Base-by-base conservation (phyloP, 805 yeast genomes). In the Wickerhamomyces alni region DNA sequence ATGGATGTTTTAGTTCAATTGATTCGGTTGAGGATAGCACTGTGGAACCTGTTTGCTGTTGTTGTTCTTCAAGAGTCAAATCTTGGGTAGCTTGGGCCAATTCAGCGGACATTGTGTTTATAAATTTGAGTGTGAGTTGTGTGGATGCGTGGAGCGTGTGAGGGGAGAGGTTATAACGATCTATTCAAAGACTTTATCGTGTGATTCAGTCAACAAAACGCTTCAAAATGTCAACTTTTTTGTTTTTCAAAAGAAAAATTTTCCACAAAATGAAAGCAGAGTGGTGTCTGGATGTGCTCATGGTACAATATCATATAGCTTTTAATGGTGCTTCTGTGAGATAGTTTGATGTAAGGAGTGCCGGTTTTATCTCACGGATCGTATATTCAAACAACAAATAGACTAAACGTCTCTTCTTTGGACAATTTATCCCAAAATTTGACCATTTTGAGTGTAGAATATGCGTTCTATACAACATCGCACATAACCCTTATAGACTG, bases 1-100 rank as follows among this genome's bases (percentile, higher is more conserved):
- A 79, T 37, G 97, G 96, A 64, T 93, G 99, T 47, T 67, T 67
- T 38, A 58, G 54, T 42, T 62, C 65, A 40, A 60, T 40, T 32
- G 46, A 61, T 27, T 59, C 52, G 32, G 48, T 46, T 35, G 51
- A 57, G 25, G 59, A 45, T 36, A 59, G 50, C 30, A 59, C 61
- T 22, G 67, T 55, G 46, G 52, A 55, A 40, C 38, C 48, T 39
- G 36, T 47, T 36, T 38, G 33, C 26, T 24, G 17, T 35, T 16
- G 15, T 39, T 19, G 24, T 11, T 32, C 42, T 18, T 52, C 53
- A 17, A 55, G 37, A 13, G 57, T 37, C 19, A 55, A 44, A 21
- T 55, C 48, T 42, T 51, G 30, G 28, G 59, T 50, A 35, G 58
- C 55, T 43, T 53, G 45, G 44, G 39, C 41, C 42, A 54, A 47